Evolutionary conservation across 202 grass and related monocot genomes (phyloP), one percentile per base, ranked within the genome.

Genomic region (Carex arenaria): DNA sequence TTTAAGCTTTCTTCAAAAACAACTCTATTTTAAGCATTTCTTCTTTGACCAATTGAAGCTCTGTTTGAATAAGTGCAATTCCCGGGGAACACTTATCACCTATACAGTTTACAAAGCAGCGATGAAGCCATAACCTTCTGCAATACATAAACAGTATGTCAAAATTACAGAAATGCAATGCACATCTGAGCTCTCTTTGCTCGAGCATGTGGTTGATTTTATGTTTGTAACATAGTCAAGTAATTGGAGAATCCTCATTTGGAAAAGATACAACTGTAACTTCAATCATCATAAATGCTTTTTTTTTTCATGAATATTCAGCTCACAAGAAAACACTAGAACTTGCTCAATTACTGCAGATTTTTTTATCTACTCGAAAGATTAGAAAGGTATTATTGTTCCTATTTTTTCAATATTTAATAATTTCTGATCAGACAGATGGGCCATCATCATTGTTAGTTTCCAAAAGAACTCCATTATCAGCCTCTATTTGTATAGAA

Each of bases 51-150:
- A 68, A 68, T 36, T 56, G 74, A 78, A 60, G 54, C 53, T 57
- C 53, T 40, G 31, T 40, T 60, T 12, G 15, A 60, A 32, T 31
- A 5, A 40, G 73, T 38, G 28, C 3, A 59, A 14, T 59, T 7
- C 20, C 12, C 6, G 26, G 19, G 28, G 74, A 78, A 59, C n/a
- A 40, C 4, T 52, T 31, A 60, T 59, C 31, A 60, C 54, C 54
- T 61, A 59, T 51, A 14, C 54, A 40, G 31, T 78, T 74, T 78
- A 78, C 4, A 78, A 60, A 59, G 22, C 54, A 40, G 7, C 9
- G 28, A 78, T 78, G 31, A 38, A 38, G 8, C 73, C 52, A 78
- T 59, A 78, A 60, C 28, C 53, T 78, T 60, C 17, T 78, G 73
- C 56, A 78, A 78, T 36, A 57, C 30, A 77, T 38, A 77, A 59